phyloP scores from a whole-genome alignment of 2,329 filamentous ascomycete genomes.

The Aspergillus sp. region DNA sequence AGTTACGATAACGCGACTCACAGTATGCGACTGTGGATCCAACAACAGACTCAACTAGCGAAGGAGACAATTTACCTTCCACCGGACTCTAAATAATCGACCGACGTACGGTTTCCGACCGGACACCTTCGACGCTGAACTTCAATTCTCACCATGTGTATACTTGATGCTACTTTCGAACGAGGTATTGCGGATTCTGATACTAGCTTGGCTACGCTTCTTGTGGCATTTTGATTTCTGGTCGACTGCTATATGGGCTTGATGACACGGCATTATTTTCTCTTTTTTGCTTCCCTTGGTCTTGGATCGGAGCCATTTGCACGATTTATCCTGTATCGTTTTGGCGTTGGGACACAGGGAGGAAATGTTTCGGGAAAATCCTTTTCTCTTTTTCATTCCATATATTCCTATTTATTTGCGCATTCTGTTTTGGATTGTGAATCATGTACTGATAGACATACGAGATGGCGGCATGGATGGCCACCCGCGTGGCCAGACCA shows the following conservation, averaged over 20 bases:
- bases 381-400: constrained; percentile 23
- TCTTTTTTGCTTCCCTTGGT: constrained; percentile 1
- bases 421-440: constrained; percentile 18
- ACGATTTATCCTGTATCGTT: constrained; percentile 19
- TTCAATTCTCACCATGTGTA: constrained; percentile 19
- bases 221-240: constrained; percentile 3
- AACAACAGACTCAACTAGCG: neutral
- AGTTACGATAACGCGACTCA: neutral
- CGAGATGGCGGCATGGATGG: constrained; percentile 16
- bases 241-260: constrained; percentile 13
- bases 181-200: constrained; percentile 10
- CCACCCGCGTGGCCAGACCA: constrained; percentile 7
- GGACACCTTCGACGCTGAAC: constrained; percentile 9
- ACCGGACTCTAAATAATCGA: neutral
- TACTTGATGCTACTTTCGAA: constrained; percentile 14
- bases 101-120: neutral
- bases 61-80: neutral
- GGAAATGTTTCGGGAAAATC: constrained; percentile 17
- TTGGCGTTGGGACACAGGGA: constrained; percentile 22
- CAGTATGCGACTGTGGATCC: neutral
- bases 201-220: constrained; percentile 12
- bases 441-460: constrained; percentile 21
- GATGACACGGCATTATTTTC: constrained; percentile 12
- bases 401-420: constrained; percentile 15
- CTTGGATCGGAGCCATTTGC: constrained; percentile 13